Base-by-base conservation (phyloP, 306 rosid genomes). In the Lupinus albus region DNA sequence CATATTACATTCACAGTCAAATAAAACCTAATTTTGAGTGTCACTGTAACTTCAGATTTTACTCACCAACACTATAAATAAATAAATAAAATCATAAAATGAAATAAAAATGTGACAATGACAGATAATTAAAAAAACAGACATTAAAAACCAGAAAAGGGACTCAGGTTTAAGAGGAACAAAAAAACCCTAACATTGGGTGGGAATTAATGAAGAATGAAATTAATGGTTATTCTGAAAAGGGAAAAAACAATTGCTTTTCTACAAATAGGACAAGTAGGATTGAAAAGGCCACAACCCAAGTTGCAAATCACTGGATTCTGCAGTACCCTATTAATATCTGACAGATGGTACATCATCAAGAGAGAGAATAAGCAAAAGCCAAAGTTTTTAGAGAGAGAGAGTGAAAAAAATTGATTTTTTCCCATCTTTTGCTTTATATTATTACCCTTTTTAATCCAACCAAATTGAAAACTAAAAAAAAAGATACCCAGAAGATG, bases 181-280 rank as follows among this genome's bases (percentile, higher is more conserved):
- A 49, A 36, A 66, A 84, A 65, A 51, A 11, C 75, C 78, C 75
- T 70, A 74, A 68, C 30, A 25, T 51, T 71, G 42, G 49, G 44
- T n/a, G 36, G 30, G 68, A 86, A 80, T 55, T 25, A 87, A 82
- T 81, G 70, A 85, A 14, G 64, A 79, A 74, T 75, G 92, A 85
- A 71, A 84, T 85, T 79, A 92, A 92, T 86, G 82, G 83, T 78
- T 80, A 83, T 81, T 82, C 72, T 82, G 86, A 87, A 77, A 80
- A 8, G 8, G 30, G 4, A 25, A 25, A 25, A 25, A 84, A 82
- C 91, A 80, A 80, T 84, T 61, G 71, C 79, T 71, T 67, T 77
- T 77, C 70, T 50, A 67, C 82, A 81, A 61, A 78, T 83, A 71
- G 60, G 84, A 84, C 98, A 89, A 84, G 86, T 70, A 81, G 85